Base-by-base conservation (phyloP, 2,329 filamentous ascomycete genomes). In the Epichloe elymi region DNA sequence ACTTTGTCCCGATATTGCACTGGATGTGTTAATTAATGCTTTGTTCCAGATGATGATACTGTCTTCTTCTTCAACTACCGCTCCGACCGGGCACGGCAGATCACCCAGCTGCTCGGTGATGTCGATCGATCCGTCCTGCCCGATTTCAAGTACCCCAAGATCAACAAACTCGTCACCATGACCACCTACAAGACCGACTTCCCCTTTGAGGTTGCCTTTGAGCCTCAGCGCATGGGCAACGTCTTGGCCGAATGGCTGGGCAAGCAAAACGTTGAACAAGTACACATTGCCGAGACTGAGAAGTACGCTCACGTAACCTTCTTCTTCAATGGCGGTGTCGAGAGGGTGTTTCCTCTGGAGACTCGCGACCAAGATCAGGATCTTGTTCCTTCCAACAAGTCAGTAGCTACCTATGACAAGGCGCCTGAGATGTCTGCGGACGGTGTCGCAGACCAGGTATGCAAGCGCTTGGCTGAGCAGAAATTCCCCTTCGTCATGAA, bases 11-110 rank as follows among this genome's bases (percentile, higher is more conserved):
- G 23, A 8, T 30, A 3, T 5, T 11, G 7, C 2, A 11, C 1
- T 15, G 6, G 7, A 10, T 42, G 26, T 33, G 37, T 41, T 40
- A 19, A 45, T 42, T 41, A 39, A 57, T 59, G 33, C 57, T 53
- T 33, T 17, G 1, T 14, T 15, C 8, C 23, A 89, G 89, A 97
- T 65, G 78, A 86, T 59, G 93, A 98, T 66, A 91, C 88, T 50
- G 79, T 97, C 62, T 97, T 97, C 80, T 97, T 97, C 82, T 98
- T 98, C 86, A 98, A 98, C 82, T 98, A 98, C 79, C 88, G 93
- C 64, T 97, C 93, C 52, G 93, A 98, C 68, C 90, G 93, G 68
- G 91, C 91, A 49, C 87, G 93, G 61, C 93, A 98, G 70, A 86
- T 98, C 67, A 95, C 89, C 47, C 93, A 97, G 73, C 79, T 98